A percentile compares a stretch with the other conserved stretches of the same genome.
Evolutionary conservation across 129 eudicot genomes (phyloP).

Genomic region (Scalesia atractyloides): DNA sequence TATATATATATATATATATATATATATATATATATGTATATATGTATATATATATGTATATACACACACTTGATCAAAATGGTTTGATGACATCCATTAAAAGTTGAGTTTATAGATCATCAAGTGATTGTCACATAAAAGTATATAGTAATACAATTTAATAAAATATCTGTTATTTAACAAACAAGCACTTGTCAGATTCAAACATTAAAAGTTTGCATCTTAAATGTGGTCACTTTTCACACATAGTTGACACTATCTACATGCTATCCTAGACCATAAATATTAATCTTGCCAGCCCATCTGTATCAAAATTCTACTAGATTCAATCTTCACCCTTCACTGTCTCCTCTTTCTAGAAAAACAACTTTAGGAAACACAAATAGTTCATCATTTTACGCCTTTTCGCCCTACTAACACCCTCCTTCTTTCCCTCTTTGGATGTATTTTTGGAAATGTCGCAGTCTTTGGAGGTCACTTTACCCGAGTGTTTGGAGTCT

Average conservation of each 20-base stretch:
- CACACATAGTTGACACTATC: conserved; percentile 2
- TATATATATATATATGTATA: too few species aligned
- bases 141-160: too few species aligned
- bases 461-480: conserved; percentile 27
- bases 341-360: conserved; percentile 20
- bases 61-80: too few species aligned
- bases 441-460: conserved; percentile 4
- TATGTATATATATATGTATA: too few species aligned
- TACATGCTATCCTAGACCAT: conserved; percentile 7
- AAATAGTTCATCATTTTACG: conserved; percentile 44
- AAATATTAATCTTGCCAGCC: conserved; percentile 6
- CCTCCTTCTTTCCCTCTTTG: conserved; percentile 31
- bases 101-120: too few species aligned
- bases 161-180: background rate
- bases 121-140: too few species aligned
- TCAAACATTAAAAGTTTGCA: background rate
- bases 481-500: conserved; percentile 17
- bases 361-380: conserved; percentile 43
- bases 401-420: conserved; percentile 36
- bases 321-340: background rate
- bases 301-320: background rate
- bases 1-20: too few species aligned
- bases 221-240: conserved; percentile 13
- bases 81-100: too few species aligned
- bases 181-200: background rate